Percentiles rank a stretch among this genome's conserved stretches.
These are phyloP conservation scores for Lachnellula cervina DNA, from an alignment of 2,329 filamentous ascomycete genomes.

Conservation along the genomic window DNA sequence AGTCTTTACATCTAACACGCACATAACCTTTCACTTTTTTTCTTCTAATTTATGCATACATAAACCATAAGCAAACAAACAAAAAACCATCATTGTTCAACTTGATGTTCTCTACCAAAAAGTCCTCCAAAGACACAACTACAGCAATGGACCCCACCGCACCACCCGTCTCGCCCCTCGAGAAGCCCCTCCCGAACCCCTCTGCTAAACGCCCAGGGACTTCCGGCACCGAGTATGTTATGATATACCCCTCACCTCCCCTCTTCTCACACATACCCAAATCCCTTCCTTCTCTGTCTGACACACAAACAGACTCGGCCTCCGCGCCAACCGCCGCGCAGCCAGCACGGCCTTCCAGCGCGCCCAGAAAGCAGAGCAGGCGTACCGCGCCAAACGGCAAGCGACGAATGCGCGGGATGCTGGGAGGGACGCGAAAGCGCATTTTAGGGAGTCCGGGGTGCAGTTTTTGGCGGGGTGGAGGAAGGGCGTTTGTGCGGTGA, in stretches of 20 bases:
- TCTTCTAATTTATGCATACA: too few species aligned
- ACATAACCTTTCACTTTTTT: neutral
- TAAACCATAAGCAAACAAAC: too few species aligned
- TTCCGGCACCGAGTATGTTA: slow-evolving; percentile 8
- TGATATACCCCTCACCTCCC: neutral
- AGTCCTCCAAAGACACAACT: neutral
- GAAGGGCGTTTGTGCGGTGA: slow-evolving; percentile 8
- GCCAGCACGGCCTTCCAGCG: slow-evolving; percentile 20
- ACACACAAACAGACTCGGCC: slow-evolving; percentile 12
- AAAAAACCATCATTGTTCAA: too few species aligned
- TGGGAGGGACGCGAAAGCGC: slow-evolving; percentile 17
- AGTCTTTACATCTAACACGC: neutral
- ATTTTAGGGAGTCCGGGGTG: slow-evolving; percentile 12
- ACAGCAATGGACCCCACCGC: neutral
- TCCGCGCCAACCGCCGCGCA: slow-evolving; percentile 20
- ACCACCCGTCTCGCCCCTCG: neutral
- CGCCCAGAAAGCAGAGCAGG: slow-evolving; percentile 23
- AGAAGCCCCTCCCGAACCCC: neutral
- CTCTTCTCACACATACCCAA: neutral
- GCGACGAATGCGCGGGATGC: slow-evolving; percentile 18
- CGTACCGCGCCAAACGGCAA: slow-evolving; percentile 21
- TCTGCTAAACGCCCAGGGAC: slow-evolving; percentile 5
- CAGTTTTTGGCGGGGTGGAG: slow-evolving; percentile 11
- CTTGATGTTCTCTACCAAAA: neutral
- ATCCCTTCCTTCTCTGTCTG: neutral